phyloP scores from a whole-genome alignment of 805 yeast genomes.

The Cyberlindnera lachancei region DNA sequence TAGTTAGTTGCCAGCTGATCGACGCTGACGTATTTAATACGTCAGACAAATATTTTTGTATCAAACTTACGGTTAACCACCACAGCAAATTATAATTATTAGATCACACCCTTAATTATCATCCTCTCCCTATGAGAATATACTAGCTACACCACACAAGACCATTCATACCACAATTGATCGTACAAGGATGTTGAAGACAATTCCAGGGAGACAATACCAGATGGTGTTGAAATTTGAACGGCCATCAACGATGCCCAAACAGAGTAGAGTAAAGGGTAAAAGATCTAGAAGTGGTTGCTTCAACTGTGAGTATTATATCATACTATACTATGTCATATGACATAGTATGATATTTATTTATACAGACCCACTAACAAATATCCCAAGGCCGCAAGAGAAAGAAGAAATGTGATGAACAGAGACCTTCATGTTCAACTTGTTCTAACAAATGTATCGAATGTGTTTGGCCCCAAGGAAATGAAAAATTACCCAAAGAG shows the following conservation, averaged over 20 bases:
- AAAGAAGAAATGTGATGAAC: constrained; percentile 59
- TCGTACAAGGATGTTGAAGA: constrained; percentile 1
- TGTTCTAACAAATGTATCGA: constrained; percentile 30
- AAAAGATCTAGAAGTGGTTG: constrained; percentile 15
- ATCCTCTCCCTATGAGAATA: too few relatives aligned
- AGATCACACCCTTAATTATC: too few relatives aligned
- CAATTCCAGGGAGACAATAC: constrained; percentile 4
- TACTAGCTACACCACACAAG: too few relatives aligned
- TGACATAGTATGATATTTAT: too few relatives aligned
- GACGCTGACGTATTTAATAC: too few relatives aligned
- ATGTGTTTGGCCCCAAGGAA: constrained; percentile 21
- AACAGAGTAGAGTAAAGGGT: constrained; percentile 1
- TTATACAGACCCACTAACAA: too few relatives aligned
- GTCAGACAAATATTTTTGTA: too few relatives aligned
- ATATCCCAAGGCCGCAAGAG: constrained; percentile 46
- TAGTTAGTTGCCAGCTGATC: too few relatives aligned
- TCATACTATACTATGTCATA: too few relatives aligned
- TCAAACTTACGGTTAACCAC: too few relatives aligned
- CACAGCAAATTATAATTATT: too few relatives aligned
- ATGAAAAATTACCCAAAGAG: constrained; percentile 13
- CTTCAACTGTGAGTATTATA: constrained; percentile 13
- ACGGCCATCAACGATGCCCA: neutral
- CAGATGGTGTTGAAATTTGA: constrained; percentile 8
- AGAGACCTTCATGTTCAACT: constrained; percentile 32
- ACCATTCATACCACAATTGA: too few relatives aligned